Conservation (phyloP, 73 alveolate genomes). For the Breviolum minutum region DNA sequence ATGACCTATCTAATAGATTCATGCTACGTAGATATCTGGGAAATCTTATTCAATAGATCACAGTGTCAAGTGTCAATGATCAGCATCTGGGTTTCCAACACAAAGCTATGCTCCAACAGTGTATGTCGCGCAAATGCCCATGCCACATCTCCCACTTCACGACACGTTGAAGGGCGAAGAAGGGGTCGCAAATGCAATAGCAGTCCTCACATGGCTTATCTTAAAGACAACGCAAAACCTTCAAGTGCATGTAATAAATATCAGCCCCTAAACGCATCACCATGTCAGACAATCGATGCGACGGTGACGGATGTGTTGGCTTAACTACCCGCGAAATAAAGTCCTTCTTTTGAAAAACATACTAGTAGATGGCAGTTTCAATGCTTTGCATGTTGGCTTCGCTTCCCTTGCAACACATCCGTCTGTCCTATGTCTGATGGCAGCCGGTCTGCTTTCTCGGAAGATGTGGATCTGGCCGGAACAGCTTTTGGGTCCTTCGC, state of each 20-base stretch:
- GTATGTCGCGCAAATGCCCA: slow-evolving; percentile 68
- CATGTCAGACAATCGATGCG: too few relatives aligned
- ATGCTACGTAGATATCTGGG: too few relatives aligned
- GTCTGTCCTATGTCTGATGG: not conserved
- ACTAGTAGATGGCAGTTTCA: too few relatives aligned
- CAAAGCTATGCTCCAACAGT: slow-evolving; percentile 8
- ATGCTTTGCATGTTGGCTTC: not conserved
- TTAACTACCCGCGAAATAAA: too few relatives aligned
- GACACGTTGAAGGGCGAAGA: not conserved
- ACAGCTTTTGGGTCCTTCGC: slow-evolving; percentile 1
- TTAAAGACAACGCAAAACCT: too few relatives aligned
- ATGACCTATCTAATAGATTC: too few relatives aligned
- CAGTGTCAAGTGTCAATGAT: too few relatives aligned
- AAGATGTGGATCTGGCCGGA: not conserved
- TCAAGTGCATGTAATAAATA: too few relatives aligned
- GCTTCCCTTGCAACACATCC: not conserved
- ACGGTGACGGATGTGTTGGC: too few relatives aligned
- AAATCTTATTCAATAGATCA: too few relatives aligned
- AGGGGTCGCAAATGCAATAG: slow-evolving; percentile 34
- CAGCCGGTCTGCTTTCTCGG: not conserved
- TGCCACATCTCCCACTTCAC: slow-evolving; percentile 45
- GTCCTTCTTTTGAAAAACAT: too few relatives aligned
- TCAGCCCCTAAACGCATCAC: too few relatives aligned
- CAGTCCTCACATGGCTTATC: not conserved
- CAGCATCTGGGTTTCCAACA: not conserved